Evolutionary conservation across 495 filamentous ascomycete species (phyloP).

Genomic region (Pseudotulostoma volvatum): DNA sequence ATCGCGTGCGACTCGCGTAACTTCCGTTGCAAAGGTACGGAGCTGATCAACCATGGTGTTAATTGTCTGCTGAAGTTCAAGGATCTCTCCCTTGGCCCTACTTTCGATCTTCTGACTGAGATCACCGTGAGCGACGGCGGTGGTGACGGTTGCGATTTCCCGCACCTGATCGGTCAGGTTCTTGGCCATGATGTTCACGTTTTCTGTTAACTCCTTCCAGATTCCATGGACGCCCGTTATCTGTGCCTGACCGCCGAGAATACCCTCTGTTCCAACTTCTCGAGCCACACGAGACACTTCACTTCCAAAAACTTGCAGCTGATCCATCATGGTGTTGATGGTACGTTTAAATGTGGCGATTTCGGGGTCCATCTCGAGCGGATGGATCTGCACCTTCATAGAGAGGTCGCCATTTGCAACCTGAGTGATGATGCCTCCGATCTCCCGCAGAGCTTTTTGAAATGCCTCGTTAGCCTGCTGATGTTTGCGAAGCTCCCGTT

Average conservation of each 20-base stretch:
- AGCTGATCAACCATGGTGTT: conserved; percentile 99
- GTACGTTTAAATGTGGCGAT: conserved; percentile 98
- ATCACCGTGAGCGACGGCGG: conserved; percentile 91
- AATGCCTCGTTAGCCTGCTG: conserved; percentile 98
- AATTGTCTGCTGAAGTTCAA: conserved; percentile 92
- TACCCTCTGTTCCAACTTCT: conserved; percentile 94
- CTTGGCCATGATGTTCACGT: conserved; percentile 96
- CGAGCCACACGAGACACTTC: conserved; percentile 93
- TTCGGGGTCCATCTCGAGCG: conserved; percentile 95
- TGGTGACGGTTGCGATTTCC: conserved; percentile 94
- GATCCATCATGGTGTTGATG: conserved; percentile 97
- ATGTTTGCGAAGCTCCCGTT: conserved; percentile 87
- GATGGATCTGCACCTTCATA: conserved; percentile 94
- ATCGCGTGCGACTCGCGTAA: conserved; percentile 89
- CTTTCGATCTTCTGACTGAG: conserved; percentile 91
- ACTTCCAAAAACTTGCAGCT: conserved; percentile 90
- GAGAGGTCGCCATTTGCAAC: conserved; percentile 92
- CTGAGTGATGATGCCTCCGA: conserved; percentile 90
- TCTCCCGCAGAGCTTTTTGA: conserved; percentile 91
- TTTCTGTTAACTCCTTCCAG: conserved; percentile 95
- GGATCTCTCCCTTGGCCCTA: conserved; percentile 86
- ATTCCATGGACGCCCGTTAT: conserved; percentile 92
- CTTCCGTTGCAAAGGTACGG: conserved; percentile 90
- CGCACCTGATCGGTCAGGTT: conserved; percentile 76
- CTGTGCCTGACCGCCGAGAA: conserved; percentile 89